These are phyloP conservation scores for Lentinus tigrinus DNA, from an alignment of 768 basidiomycete species.

Conservation along the genomic window DNA sequence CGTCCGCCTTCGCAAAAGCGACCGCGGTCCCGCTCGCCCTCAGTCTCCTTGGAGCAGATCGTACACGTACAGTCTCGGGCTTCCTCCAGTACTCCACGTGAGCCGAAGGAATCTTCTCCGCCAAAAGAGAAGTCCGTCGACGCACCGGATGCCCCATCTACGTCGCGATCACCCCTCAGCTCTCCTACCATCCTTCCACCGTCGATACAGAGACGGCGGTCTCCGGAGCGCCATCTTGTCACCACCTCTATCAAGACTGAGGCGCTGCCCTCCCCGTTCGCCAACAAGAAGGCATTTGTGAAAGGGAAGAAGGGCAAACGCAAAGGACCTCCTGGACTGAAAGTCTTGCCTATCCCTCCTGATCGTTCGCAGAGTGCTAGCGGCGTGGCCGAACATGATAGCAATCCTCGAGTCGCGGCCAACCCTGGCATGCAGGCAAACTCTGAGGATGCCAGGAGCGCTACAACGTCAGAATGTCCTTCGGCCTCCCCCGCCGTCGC, in stretches of 20 bases:
- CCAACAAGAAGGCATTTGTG: neutral
- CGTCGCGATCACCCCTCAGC: neutral
- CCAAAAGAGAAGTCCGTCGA: neutral
- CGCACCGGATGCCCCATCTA: neutral
- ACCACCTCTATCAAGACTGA: neutral
- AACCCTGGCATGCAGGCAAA: no score
- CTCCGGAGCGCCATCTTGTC: neutral
- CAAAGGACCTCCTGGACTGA: constrained; percentile 21
- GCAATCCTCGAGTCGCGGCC: neutral
- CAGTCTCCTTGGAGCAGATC: neutral
- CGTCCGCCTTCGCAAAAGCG: no score
- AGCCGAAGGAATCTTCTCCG: neutral
- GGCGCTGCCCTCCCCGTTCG: constrained; percentile 8
- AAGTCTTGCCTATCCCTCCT: constrained; percentile 6
- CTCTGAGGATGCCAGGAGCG: no score
- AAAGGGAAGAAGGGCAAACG: constrained; percentile 2
- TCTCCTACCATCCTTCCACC: neutral
- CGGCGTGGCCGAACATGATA: neutral
- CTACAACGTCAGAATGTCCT: neutral
- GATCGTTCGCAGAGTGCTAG: neutral
- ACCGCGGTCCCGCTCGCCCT: neutral
- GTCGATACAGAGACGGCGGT: neutral
- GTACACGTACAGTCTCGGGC: neutral
- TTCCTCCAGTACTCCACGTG: neutral
- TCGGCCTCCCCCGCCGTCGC: neutral